Evolutionary conservation across 441 rosid genomes (phyloP).

Genomic region (Oxalis stricta): DNA sequence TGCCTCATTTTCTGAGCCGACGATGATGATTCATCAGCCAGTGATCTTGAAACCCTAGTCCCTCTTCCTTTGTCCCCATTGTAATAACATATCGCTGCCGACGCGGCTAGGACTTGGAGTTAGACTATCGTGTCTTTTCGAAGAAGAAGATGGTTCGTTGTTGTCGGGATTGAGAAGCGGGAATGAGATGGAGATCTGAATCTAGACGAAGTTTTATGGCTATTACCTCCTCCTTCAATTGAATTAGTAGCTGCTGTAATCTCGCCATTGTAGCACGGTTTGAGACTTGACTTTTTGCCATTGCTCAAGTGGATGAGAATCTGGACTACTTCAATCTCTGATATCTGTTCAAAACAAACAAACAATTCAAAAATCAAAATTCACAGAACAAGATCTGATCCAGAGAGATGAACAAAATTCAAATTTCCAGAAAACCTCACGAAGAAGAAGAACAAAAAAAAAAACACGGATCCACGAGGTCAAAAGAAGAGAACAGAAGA

Average conservation of each 20-base stretch:
- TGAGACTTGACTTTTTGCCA: constrained; percentile 27
- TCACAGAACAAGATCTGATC: background rate
- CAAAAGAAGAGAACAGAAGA: too few species aligned
- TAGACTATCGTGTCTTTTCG: constrained; percentile 5
- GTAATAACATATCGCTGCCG: constrained; percentile 31
- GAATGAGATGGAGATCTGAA: constrained; percentile 32
- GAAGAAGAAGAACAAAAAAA: too few species aligned
- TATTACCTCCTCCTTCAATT: constrained; percentile 20
- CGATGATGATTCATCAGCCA: constrained; percentile 26
- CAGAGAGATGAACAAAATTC: too few species aligned
- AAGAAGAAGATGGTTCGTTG: constrained; percentile 5
- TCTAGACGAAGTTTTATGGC: too few species aligned
- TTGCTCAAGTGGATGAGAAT: constrained; percentile 32
- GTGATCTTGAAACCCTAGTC: constrained; percentile 46
- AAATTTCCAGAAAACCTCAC: too few species aligned
- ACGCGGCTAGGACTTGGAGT: constrained; percentile 10
- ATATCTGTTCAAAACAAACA: constrained; percentile 21
- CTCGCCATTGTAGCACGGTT: constrained; percentile 8
- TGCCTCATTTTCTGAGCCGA: constrained; percentile 13
- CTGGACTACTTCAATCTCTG: constrained; percentile 57
- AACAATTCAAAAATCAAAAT: background rate
- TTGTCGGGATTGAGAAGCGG: background rate
- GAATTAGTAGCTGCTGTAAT: constrained; percentile 8
- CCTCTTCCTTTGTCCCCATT: constrained; percentile 63
- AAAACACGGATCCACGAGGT: too few species aligned